Evolutionary conservation across 139 green algal species (phyloP).

Genomic region (Coelastrella sp.): DNA sequence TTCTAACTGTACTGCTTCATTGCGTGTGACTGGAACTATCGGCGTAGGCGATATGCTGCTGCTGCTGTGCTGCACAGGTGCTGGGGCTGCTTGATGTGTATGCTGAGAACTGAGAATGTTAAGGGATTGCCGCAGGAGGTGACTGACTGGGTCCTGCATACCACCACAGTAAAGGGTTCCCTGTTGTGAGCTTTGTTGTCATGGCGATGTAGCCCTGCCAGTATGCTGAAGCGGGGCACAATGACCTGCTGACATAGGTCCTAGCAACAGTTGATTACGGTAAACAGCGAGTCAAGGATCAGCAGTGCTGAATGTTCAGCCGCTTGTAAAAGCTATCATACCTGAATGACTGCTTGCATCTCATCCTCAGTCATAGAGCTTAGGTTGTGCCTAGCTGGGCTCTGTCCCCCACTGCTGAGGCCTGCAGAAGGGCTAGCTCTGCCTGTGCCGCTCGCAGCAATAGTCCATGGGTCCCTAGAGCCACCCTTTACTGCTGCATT

Average conservation of each 20-base stretch:
- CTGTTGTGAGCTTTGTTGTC: too few relatives aligned
- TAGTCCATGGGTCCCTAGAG: too few relatives aligned
- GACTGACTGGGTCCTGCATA: constrained; percentile 23
- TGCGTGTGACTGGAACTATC: not conserved
- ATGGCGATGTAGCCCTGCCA: too few relatives aligned
- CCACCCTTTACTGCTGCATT: not conserved
- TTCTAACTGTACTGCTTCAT: constrained; percentile 17
- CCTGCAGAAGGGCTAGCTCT: not conserved
- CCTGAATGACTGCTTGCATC: constrained; percentile 8
- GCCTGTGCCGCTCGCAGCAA: not conserved
- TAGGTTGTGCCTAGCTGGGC: not conserved
- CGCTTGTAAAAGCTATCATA: not conserved
- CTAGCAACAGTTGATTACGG: too few relatives aligned
- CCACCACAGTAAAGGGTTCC: too few relatives aligned
- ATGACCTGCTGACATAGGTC: too few relatives aligned
- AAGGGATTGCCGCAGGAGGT: not conserved
- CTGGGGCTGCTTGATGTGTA: not conserved
- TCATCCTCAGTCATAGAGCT: constrained; percentile 18
- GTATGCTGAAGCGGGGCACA: too few relatives aligned
- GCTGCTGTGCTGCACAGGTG: not conserved
- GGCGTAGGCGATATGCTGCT: not conserved
- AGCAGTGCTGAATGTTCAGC: not conserved
- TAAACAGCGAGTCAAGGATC: too few relatives aligned
- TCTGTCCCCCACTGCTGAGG: not conserved
- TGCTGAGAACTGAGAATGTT: not conserved